A percentile compares a stretch with the other conserved stretches of the same genome.
Conservation (phyloP, 768 basidiomycete species). For the Dacryopinax spathularia region DNA sequence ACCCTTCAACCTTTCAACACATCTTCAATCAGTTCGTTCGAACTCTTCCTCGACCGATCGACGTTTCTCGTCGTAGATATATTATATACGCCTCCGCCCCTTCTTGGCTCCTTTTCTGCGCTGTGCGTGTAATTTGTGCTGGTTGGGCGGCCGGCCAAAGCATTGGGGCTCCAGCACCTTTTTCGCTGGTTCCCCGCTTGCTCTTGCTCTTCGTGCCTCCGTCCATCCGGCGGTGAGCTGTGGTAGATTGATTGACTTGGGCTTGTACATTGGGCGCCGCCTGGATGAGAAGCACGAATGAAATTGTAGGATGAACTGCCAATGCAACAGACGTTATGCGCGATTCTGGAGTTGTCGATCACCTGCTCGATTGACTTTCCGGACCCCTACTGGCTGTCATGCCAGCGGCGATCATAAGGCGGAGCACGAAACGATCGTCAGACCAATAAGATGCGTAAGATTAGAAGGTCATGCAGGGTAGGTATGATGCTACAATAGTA, state of each 20-base stretch:
- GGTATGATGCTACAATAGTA: too few relatives aligned
- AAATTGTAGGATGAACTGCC: conserved; percentile 2
- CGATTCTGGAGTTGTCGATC: background rate
- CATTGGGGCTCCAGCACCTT: too few relatives aligned
- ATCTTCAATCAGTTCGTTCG: background rate
- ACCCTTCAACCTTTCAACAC: background rate
- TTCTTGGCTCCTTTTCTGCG: conserved; percentile 4
- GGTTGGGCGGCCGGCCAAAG: background rate
- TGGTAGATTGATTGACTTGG: background rate
- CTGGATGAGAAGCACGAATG: conserved; percentile 4
- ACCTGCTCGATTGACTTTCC: too few relatives aligned
- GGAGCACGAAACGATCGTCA: background rate
- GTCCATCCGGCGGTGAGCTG: background rate
- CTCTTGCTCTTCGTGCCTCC: background rate
- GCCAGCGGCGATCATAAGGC: background rate
- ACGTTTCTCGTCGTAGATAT: conserved; percentile 2
- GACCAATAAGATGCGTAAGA: background rate
- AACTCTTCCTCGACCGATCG: background rate
- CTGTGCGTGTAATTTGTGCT: conserved; percentile 4
- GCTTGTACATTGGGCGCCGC: conserved; percentile 4
- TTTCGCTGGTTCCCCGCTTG: too few relatives aligned
- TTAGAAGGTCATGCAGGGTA: background rate
- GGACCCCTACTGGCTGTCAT: too few relatives aligned
- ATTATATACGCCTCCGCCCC: conserved; percentile 3
- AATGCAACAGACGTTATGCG: background rate